Percentiles rank a stretch among this genome's conserved stretches.
phyloP scores from a whole-genome alignment of 805 yeast genomes.

The Naumovozyma dairenensis region DNA sequence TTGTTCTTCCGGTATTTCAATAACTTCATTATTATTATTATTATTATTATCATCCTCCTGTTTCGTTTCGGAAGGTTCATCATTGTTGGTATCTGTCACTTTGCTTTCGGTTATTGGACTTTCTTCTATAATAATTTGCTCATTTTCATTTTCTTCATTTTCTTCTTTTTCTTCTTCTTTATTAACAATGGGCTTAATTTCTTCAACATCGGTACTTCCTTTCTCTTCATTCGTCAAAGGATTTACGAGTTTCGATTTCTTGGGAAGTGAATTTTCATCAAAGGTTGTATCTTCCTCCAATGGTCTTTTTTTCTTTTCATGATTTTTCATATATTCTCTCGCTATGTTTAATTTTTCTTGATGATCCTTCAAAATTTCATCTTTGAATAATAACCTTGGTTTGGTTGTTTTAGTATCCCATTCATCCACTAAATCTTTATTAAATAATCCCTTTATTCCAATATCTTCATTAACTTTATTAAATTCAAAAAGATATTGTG shows the following conservation, averaged over 20 bases:
- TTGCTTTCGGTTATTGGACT: too few species aligned
- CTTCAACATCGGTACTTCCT: too few species aligned
- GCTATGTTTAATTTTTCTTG: constrained; percentile 16
- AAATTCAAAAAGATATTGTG: constrained; percentile 30
- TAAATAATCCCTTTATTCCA: constrained; percentile 35
- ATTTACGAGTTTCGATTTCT: too few species aligned
- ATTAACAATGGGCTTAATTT: too few species aligned
- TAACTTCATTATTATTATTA: too few species aligned
- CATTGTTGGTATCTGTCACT: too few species aligned
- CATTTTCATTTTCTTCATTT: not conserved
- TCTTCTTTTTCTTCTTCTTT: not conserved
- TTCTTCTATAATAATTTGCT: too few species aligned
- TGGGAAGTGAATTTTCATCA: too few species aligned
- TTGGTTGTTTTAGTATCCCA: constrained; percentile 7
- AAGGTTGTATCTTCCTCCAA: constrained; percentile 10
- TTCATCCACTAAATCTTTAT: constrained; percentile 14
- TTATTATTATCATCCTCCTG: too few species aligned
- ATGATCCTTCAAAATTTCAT: constrained; percentile 12
- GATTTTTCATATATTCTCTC: constrained; percentile 10
- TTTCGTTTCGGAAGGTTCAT: too few species aligned
- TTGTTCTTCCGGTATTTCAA: too few species aligned
- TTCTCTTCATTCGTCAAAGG: too few species aligned
- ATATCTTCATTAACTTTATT: constrained; percentile 27
- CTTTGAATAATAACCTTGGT: constrained; percentile 6
- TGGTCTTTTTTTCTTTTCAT: constrained; percentile 10